Base-by-base conservation (phyloP, 768 basidiomycete species). In the Podaxis mareebaensis region DNA sequence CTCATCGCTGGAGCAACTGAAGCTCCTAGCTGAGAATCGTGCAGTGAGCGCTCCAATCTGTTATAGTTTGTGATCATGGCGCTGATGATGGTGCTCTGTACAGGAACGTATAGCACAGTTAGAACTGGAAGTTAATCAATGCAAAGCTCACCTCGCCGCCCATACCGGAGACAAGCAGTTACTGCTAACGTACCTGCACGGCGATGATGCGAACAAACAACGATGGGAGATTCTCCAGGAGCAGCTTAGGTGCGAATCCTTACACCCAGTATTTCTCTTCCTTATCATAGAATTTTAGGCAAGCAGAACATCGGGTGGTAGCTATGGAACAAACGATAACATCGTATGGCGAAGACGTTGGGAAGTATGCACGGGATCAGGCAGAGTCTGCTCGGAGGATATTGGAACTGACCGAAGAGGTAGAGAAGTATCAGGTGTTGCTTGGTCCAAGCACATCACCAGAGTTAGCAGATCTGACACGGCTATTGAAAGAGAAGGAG, bases 81-180 rank as follows among this genome's bases (percentile, higher is more conserved):
- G 64, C 59, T 64, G 42, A 65, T 2, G 42, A 44, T 24, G 10
- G 2, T 67, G 39, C 52, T 49, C 64, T 66, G 48, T 28, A 24
- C 51, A 94, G 86, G 91, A 91, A 64, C 89, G 95, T 42, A 87
- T 98, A 49, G 71, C 72, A 12, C 83, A 86, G 30, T 72, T 96
- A 26, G 78, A 86, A 65, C 89, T 89, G 1, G 94, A 98, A 72
- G 77, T 91, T 11, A 81, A 78, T 46, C 82, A 95, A 24, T 79
- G 90, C 66, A 92, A 90, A 73, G 82, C 89, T 15, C 83, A 85
- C 33, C 77, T 96, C n/a, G 94, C 92, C 20, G 92, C 93, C 0
- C 76, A 86, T 28, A 79, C 83, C 1, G 87, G 89, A 5, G 82
- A 90, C 24, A 85, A 87, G 64, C 90, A 93, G 54, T 78, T 94